Conservation (phyloP, 768 basidiomycete genomes). For the Podaxis sp. region DNA sequence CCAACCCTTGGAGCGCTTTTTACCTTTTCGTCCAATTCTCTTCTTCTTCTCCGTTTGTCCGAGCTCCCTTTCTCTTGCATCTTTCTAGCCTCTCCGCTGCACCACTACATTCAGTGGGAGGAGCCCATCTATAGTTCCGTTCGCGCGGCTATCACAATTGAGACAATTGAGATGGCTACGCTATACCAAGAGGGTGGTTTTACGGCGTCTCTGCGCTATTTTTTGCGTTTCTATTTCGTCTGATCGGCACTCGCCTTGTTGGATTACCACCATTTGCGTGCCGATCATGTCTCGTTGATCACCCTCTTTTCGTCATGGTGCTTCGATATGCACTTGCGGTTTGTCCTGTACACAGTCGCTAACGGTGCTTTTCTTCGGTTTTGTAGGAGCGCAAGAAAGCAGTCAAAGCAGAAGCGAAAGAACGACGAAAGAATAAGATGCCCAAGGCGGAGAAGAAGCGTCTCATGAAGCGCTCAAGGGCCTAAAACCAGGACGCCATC, state of each 20-base stretch:
- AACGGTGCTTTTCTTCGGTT: conserved; percentile 12
- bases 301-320: not conserved
- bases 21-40: not conserved
- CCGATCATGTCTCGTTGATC: not conserved
- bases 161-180: not conserved
- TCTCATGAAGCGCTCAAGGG: conserved; percentile 57
- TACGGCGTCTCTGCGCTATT: not conserved
- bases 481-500: conserved; percentile 1
- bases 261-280: not conserved
- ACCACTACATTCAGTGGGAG: not conserved
- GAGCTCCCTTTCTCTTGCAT: not conserved
- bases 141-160: not conserved
- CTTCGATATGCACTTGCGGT: not conserved
- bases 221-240: not conserved
- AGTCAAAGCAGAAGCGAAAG: conserved; percentile 81
- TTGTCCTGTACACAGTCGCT: not conserved
- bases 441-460: conserved; percentile 94
- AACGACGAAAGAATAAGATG: conserved; percentile 90
- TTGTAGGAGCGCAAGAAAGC: conserved; percentile 87
- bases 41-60: not conserved
- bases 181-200: not conserved
- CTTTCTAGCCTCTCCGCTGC: not conserved
- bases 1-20: not conserved
- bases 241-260: not conserved
- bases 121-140: not conserved